Evolutionary conservation across 2,329 filamentous ascomycete species (phyloP).

Genomic region (Ploettnerulaceae sp.): DNA sequence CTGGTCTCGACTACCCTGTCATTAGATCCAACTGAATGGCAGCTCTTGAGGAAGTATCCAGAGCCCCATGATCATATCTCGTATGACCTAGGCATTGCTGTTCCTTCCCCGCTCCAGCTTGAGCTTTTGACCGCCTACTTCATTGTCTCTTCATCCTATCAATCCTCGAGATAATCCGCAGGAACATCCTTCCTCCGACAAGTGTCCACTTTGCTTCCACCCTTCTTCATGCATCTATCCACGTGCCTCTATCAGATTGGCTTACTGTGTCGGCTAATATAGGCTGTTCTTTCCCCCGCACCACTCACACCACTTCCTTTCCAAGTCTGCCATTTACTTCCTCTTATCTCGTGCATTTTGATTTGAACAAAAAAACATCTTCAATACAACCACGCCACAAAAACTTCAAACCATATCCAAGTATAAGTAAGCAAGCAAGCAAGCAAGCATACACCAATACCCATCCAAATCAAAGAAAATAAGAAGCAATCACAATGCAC

Average conservation of each 20-base stretch:
- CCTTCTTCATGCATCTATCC: constrained; percentile 5
- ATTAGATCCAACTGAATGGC: background rate
- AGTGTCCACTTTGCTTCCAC: no score
- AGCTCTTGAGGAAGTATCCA: background rate
- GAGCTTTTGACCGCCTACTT: no score
- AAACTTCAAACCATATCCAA: background rate
- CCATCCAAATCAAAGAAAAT: background rate
- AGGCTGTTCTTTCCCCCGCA: background rate
- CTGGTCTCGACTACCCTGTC: background rate
- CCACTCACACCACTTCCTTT: no score
- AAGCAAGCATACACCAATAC: background rate
- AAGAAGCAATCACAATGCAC: constrained; percentile 27
- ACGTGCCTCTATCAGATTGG: constrained; percentile 9
- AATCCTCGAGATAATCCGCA: background rate
- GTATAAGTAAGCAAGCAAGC: constrained; percentile 8
- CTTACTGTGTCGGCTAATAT: constrained; percentile 13
- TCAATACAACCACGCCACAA: background rate
- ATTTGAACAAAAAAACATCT: background rate
- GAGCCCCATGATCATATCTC: no score
- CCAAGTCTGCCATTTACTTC: no score
- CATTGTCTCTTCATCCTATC: no score
- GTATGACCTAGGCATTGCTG: no score
- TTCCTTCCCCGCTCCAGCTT: background rate
- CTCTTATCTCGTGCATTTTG: no score
- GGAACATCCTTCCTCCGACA: constrained; percentile 7